Base-by-base conservation (phyloP, 2,329 filamentous ascomycete species). In the Alternaria angustiovoidea region DNA sequence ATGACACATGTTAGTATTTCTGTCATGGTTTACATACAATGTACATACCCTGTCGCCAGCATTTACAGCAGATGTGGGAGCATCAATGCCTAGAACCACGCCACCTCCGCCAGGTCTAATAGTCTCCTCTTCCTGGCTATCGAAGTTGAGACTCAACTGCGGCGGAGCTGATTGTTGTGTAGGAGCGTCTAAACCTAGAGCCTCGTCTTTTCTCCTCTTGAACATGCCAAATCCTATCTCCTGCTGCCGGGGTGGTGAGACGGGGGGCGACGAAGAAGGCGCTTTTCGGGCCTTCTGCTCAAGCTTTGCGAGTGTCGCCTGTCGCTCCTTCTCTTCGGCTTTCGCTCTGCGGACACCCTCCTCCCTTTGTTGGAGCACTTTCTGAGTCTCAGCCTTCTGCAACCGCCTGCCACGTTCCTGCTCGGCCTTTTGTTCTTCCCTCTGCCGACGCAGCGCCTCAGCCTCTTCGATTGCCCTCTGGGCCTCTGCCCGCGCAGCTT, bases 41-140 rank as follows among this genome's bases (percentile, higher is more conserved):
- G 22, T 24, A 67, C 88, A 83, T 79, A 91, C 89, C 69, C 93
- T 85, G 73, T 94, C 91, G 46, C 89, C 90, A 62, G 90, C 87
- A 79, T 96, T 96, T 59, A 91, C 89, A 14, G 92, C 92, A 54
- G 92, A 93, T 9, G 89, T 83, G 1, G 93, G 93, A 22, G 91
- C 91, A 81, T 96, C 92, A 43, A 85, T 89, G 52, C 85, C 84
- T 24, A 86, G 83, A 2, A 86, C 79, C 34, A 80, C 75, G 14
- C 81, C 82, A 44, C 81, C 81, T 5, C 81, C 82, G 18, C 81
- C 81, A n/a, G 78, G 75, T 56, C 72, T 75, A 59, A 82, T 83
- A 1, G 73, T 75, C 14, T 75, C 70, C 49, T 70, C 56, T 38
- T 74, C 69, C 6, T 65, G 66, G 26, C 65, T 66, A 2, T 64